Percentiles rank a stretch among this genome's conserved stretches.
Conservation (phyloP, 2,329 filamentous ascomycete species). For the Paracorniculantispora psalliotae region DNA sequence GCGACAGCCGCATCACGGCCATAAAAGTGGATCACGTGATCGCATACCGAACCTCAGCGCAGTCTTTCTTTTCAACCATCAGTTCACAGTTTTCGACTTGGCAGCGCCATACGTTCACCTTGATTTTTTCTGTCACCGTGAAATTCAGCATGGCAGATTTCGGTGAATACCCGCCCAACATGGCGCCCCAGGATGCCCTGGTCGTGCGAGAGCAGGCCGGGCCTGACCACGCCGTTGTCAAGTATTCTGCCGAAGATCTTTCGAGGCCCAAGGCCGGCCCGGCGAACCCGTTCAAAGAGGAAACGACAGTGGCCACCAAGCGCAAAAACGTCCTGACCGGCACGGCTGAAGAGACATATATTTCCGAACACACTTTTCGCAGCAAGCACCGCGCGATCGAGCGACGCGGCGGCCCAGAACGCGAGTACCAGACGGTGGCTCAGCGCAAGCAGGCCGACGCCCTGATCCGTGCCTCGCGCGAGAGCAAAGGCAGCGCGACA, state of each 20-base stretch:
- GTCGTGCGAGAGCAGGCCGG: conserved; percentile 51
- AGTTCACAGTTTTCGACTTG: background rate
- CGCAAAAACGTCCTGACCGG: conserved; percentile 82
- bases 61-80: background rate
- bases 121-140: background rate
- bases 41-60: background rate
- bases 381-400: conserved; percentile 81
- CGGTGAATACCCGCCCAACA: conserved; percentile 60
- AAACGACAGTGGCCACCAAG: conserved; percentile 54
- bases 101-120: background rate
- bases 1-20: background rate
- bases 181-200: conserved; percentile 59
- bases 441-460: conserved; percentile 67
- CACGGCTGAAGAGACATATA: conserved; percentile 77
- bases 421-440: conserved; percentile 49
- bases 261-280: conserved; percentile 63
- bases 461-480: conserved; percentile 65
- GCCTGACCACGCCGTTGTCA: conserved; percentile 56
- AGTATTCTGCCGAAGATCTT: conserved; percentile 68
- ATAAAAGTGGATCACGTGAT: conserved; percentile 10
- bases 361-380: conserved; percentile 88
- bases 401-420: conserved; percentile 53
- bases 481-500: conserved; percentile 77
- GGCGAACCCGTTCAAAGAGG: conserved; percentile 63
- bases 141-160: conserved; percentile 51